Evolutionary conservation across 345 rosid genomes (phyloP), one percentile per base, ranked within the genome.

Genomic region (Erucastrum elatum): DNA sequence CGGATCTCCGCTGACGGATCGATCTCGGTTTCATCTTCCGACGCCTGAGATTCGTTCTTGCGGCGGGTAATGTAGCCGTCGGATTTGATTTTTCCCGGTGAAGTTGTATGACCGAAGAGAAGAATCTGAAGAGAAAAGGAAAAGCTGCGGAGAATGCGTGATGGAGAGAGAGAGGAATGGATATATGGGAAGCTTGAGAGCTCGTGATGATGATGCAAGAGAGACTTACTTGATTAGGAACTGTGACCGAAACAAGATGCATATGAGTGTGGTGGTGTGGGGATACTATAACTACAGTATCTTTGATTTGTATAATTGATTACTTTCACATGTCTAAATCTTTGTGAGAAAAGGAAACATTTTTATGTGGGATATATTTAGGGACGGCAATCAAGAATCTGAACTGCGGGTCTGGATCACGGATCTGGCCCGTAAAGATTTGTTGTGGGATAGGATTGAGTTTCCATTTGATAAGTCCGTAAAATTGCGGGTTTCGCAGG

Each of bases 41-140:
- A 30, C 51, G 77, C 75, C 30, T 84, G 67, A 85, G 93, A 90
- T 89, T 94, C 60, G 82, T 35, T 13, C 56, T 70, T 8, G 77
- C 25, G 12, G 62, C 83, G 31, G 86, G 79, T 81, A 77, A 78
- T 66, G 82, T 72, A 81, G 83, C 74, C 80, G 82, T 75, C 12
- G 78, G 79, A 56, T 70, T 71, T 64, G 84, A 77, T 80, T 77
- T 37, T 83, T 30, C 21, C 84, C 91, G 46, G 90, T 85, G 63
- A 90, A 77, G 89, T 88, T 91, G 41, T 7, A 2, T 6, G 41
- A 8, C 26, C n/a, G 4, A 60, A 11, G 34, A 11, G 34, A 44
- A 68, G 67, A 75, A 75, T n/a, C 60, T 58, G 15, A 71, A 6
- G 11, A 69, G 8, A 16, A 3, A 37, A 37, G 21, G 11, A 27